These are phyloP conservation scores for Leccinellum luteum DNA, from an alignment of 768 basidiomycete genomes.

Conservation along the genomic window DNA sequence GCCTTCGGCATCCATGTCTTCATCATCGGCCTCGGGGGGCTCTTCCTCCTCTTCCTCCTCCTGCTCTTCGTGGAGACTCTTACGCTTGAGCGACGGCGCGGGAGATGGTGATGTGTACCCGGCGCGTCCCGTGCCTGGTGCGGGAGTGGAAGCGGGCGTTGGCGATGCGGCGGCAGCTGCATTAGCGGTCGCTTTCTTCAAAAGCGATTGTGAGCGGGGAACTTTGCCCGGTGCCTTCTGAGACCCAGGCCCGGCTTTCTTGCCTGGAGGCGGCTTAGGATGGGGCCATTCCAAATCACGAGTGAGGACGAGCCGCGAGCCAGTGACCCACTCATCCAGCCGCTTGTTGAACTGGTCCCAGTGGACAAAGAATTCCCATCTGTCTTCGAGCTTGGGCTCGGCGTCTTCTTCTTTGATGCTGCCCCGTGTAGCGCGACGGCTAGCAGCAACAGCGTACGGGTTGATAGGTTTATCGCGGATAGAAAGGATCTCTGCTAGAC, in stretches of 20 bases:
- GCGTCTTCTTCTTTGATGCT: constrained; percentile 46
- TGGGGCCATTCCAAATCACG: constrained; percentile 96
- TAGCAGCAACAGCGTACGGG: constrained; percentile 37
- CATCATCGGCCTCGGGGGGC: constrained; percentile 43
- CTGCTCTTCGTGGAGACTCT: constrained; percentile 57
- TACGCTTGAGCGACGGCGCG: constrained; percentile 64
- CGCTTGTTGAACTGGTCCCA: constrained; percentile 99
- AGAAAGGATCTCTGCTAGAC: constrained; percentile 93
- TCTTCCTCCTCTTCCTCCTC: constrained; percentile 57
- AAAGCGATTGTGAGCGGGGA: constrained; percentile 53
- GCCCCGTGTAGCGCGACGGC: constrained; percentile 40
- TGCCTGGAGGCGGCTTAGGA: constrained; percentile 64
- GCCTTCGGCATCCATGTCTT: constrained; percentile 47
- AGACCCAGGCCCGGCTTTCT: constrained; percentile 45
- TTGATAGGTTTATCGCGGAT: constrained; percentile 84
- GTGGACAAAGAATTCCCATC: constrained; percentile 94
- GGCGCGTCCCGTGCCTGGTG: constrained; percentile 29
- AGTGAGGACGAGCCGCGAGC: constrained; percentile 77
- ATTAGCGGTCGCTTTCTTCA: constrained; percentile 70
- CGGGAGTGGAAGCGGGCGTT: constrained; percentile 51
- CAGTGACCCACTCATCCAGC: constrained; percentile 94
- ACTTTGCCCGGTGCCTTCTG: constrained; percentile 64
- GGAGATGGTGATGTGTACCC: constrained; percentile 56
- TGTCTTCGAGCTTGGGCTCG: constrained; percentile 63
- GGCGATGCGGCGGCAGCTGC: constrained; percentile 64